Base-by-base conservation (phyloP, 495 filamentous ascomycete species). In the Parmelia sp. region DNA sequence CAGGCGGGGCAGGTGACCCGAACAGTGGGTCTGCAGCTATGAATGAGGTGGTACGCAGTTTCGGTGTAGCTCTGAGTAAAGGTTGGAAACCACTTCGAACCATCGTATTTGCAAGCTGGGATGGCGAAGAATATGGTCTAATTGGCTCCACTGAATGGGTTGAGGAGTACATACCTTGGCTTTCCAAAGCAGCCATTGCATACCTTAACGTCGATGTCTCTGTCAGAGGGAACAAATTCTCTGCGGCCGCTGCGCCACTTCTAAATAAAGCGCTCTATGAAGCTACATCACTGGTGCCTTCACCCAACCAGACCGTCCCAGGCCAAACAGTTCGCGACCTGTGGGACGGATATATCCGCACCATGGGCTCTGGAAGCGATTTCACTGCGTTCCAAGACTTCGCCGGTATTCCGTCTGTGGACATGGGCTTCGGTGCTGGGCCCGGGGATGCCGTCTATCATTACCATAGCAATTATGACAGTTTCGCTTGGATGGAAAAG, bases 71-170 rank as follows among this genome's bases (percentile, higher is more conserved):
- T 15, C 74, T 87, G 27, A 78, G 79, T 31, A 80, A 82, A 44
- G 92, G 91, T 61, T 98, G 95, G 95, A 84, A 89, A 57, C 94
- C 94, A 1, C 81, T 92, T 17, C 87, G 94, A n/a, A 90, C 88
- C 1, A 83, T 90, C 49, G 80, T 90, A 27, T 84, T 90, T 67
- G 87, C 85, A 27, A 87, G 83, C 71, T 90, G 88, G 88, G 88
- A 90, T 64, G 88, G 87, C 5, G 88, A 90, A 73, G 88, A 90
- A 73, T 88, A 88, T 64, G 85, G 83, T 11, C 73, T 90, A 12
- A 71, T 90, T 36, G 92, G 92, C 6, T 85, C 82, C 19, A 88
- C 86, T 0, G 87, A 89, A 65, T 90, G 88, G 88, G 88, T 88
- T 2, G 83, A 88, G 69, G 94, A 98, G 68, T 90, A 90, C 64